phyloP scores from a whole-genome alignment of 1,284 basidiomycete genomes.

The Rhodotorula sp. region DNA sequence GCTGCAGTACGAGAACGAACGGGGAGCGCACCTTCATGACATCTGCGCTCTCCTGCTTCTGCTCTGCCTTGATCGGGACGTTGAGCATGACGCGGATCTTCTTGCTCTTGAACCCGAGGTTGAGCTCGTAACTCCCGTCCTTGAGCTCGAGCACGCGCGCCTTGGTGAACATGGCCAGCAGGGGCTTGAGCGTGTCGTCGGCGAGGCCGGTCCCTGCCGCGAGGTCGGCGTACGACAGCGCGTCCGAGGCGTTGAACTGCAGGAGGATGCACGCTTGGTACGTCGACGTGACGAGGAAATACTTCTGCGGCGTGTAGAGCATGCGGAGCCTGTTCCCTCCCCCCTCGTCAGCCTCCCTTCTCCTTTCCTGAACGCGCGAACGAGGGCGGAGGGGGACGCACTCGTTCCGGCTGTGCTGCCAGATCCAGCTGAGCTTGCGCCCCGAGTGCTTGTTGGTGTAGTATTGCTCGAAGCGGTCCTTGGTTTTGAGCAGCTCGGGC shows the following conservation, averaged over 20 bases:
- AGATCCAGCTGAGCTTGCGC: conserved; percentile 94
- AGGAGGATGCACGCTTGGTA: conserved; percentile 94
- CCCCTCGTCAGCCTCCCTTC: neutral
- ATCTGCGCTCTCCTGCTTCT: conserved; percentile 86
- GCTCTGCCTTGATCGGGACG: conserved; percentile 89
- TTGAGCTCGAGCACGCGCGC: conserved; percentile 82
- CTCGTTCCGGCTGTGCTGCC: conserved; percentile 97
- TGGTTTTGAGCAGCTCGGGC: conserved; percentile 78
- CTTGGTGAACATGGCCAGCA: conserved; percentile 81
- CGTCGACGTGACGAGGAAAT: conserved; percentile 90
- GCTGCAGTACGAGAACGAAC: neutral
- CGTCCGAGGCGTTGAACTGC: conserved; percentile 82
- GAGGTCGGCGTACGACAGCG: conserved; percentile 77
- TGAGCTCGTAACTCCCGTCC: conserved; percentile 79
- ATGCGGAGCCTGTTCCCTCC: conserved; percentile 64
- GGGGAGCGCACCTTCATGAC: conserved; percentile 72
- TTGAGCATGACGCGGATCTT: conserved; percentile 95
- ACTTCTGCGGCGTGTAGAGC: conserved; percentile 87
- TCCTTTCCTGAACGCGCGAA: neutral
- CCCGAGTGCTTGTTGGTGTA: conserved; percentile 90
- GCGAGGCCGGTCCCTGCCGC: conserved; percentile 78
- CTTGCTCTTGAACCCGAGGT: conserved; percentile 95
- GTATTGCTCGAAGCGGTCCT: conserved; percentile 90
- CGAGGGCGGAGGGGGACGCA: conserved; percentile 5
- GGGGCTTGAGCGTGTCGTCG: conserved; percentile 80